Base-by-base conservation (phyloP, 768 basidiomycete species). In the Pisolithus albus region DNA sequence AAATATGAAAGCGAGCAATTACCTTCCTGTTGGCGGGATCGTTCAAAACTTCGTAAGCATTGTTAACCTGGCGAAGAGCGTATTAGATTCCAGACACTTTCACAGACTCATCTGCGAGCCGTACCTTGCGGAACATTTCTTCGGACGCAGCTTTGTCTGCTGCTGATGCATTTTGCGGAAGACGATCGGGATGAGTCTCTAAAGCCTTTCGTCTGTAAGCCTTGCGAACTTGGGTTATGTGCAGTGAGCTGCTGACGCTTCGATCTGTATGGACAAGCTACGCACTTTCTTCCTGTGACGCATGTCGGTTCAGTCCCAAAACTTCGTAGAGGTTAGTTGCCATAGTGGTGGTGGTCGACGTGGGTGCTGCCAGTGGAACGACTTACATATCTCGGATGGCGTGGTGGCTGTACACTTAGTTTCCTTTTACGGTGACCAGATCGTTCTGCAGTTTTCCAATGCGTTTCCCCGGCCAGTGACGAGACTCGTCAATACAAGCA, bases 141-240 rank as follows among this genome's bases (percentile, higher is more conserved):
- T 82, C 84, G 5, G 84, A 77, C 0, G 60, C 54, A 7, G 73
- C 62, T 62, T 82, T 88, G n/a, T 88, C 76, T 7, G 73, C 76
- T 11, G 73, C 57, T 24, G 81, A 78, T n/a, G 76, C 73, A 15
- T 74, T 73, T 38, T 70, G 79, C 5, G 79, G 75, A 2, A 86
- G 72, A 41, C 88, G 74, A 61, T 90, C 88, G 5, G 88, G 88
- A 62, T 90, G 88, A 2, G 86, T 90, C 51, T 81, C 72, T 24
- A 90, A 62, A 2, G 88, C 88, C 61, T 70, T 77, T 67, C 74
- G 80, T 65, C 78, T 82, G 74, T 90, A 90, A n/a, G 88, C 88
- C 59, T 78, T 86, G 54, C 85, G 79, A 56, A 90, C 87, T 90
- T 21, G 43, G 3, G 55, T 36, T 21, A 40, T 39, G 28, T 32